A percentile compares a stretch with the other conserved stretches of the same genome.
These are phyloP conservation scores for Desmodesmus armatus DNA, from an alignment of 139 green algal genomes.

Conservation along the genomic window DNA sequence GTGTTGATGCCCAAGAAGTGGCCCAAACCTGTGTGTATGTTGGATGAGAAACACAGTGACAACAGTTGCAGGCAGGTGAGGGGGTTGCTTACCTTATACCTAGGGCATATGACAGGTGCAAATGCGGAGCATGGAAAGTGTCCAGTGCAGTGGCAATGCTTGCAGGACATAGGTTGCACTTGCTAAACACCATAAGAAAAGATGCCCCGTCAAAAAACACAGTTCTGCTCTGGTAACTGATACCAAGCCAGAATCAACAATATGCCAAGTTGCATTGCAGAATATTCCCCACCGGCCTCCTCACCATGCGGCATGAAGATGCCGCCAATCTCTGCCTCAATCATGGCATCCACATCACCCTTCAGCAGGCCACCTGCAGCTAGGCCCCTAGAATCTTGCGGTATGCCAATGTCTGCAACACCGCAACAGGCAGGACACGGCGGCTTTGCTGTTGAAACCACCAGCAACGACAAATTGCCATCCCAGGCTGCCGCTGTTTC, in stretches of 20 bases:
- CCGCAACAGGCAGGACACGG: constrained; percentile 86
- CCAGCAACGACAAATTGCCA: no score
- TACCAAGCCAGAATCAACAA: no score
- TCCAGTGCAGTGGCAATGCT: no score
- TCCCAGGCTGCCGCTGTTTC: no score
- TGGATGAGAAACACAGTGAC: no score
- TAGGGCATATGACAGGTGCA: no score
- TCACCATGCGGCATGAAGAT: constrained; percentile 95
- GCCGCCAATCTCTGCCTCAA: constrained; percentile 76
- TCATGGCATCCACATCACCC: constrained; percentile 76
- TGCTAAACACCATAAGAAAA: no score
- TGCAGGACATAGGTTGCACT: no score
- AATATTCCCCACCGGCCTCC: neutral
- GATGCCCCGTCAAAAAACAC: no score
- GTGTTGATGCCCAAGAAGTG: constrained; percentile 94
- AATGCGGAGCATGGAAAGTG: no score
- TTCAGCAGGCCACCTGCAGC: constrained; percentile 55
- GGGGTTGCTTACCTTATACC: no score
- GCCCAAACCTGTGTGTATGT: constrained; percentile 85
- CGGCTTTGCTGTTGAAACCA: neutral
- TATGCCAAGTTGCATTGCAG: no score
- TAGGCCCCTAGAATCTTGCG: constrained; percentile 80
- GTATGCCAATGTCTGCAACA: constrained; percentile 88
- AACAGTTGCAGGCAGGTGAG: neutral
- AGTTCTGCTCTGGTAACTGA: neutral